Conservation (phyloP, 306 rosid species). For the Sindora glabra region DNA sequence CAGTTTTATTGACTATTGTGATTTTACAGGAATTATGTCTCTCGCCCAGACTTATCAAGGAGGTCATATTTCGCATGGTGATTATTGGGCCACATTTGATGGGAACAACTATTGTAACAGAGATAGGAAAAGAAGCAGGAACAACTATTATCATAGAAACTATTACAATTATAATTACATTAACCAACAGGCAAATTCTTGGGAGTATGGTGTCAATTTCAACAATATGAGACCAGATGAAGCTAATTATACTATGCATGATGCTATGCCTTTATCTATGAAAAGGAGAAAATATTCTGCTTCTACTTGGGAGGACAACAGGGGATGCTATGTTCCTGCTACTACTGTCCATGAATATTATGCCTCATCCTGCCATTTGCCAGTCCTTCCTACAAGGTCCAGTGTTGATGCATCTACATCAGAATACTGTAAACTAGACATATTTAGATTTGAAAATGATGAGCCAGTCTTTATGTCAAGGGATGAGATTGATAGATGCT, state of each 20-base stretch:
- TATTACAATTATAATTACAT: constrained; percentile 21
- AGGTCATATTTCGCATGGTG: constrained; percentile 36
- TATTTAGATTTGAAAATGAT: constrained; percentile 64
- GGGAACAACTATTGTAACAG: constrained; percentile 30
- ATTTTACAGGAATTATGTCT: constrained; percentile 61
- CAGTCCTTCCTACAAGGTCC: constrained; percentile 37
- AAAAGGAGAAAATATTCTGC: constrained; percentile 74
- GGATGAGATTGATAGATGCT: constrained; percentile 86
- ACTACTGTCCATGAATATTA: constrained; percentile 18
- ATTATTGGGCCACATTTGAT: constrained; percentile 35
- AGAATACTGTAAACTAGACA: constrained; percentile 44
- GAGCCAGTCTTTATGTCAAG: constrained; percentile 71
- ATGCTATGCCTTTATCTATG: constrained; percentile 33
- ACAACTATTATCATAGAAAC: constrained; percentile 26
- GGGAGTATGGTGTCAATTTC: constrained; percentile 24
- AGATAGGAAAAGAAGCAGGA: constrained; percentile 49
- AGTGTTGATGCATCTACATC: constrained; percentile 42
- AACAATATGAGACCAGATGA: constrained; percentile 20
- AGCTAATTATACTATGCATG: constrained; percentile 31
- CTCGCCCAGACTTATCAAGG: constrained; percentile 39
- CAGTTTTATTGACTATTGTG: not conserved
- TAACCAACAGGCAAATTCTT: constrained; percentile 28
- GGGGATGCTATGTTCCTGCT: constrained; percentile 43
- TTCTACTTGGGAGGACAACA: constrained; percentile 54
- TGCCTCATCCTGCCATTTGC: constrained; percentile 27